A percentile compares a stretch with the other conserved stretches of the same genome.
Conservation (phyloP, 2,329 filamentous ascomycete genomes). For the Cercospora sesami region DNA sequence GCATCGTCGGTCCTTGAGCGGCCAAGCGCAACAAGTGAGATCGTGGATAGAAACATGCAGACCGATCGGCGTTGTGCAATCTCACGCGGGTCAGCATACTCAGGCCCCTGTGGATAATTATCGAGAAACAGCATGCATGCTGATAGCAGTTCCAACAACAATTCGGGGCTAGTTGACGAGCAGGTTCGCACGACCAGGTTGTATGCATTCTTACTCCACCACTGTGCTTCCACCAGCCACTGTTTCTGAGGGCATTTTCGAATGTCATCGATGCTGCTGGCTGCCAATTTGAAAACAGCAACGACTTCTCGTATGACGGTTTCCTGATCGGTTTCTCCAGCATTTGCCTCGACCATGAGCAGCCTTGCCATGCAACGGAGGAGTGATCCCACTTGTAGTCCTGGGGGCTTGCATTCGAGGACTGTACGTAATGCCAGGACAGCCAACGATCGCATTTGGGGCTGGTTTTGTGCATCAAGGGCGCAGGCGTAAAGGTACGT, state of each 20-base stretch:
- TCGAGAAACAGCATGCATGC: slow-evolving; percentile 43
- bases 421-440: slow-evolving; percentile 61
- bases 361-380: slow-evolving; percentile 58
- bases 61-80: slow-evolving; percentile 59
- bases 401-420: slow-evolving; percentile 55
- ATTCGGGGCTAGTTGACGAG: slow-evolving; percentile 56
- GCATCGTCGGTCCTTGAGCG: slow-evolving; percentile 46
- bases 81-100: slow-evolving; percentile 19
- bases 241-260: slow-evolving; percentile 42
- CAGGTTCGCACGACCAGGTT: slow-evolving; percentile 69
- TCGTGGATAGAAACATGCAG: slow-evolving; percentile 66
- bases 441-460: slow-evolving; percentile 61
- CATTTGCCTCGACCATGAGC: slow-evolving; percentile 44
- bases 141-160: slow-evolving; percentile 57
- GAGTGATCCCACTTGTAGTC: slow-evolving; percentile 62
- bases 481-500: slow-evolving; percentile 78
- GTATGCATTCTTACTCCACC: slow-evolving; percentile 82
- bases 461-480: slow-evolving; percentile 67
- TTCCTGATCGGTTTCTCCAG: slow-evolving; percentile 23
- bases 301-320: slow-evolving; percentile 54
- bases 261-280: slow-evolving; percentile 47
- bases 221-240: slow-evolving; percentile 67
- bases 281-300: slow-evolving; percentile 54
- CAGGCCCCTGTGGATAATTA: slow-evolving; percentile 24
- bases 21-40: slow-evolving; percentile 50